These are phyloP conservation scores for Raddia distichophylla DNA, from an alignment of 176 grass and related monocot species.

Conservation along the genomic window DNA sequence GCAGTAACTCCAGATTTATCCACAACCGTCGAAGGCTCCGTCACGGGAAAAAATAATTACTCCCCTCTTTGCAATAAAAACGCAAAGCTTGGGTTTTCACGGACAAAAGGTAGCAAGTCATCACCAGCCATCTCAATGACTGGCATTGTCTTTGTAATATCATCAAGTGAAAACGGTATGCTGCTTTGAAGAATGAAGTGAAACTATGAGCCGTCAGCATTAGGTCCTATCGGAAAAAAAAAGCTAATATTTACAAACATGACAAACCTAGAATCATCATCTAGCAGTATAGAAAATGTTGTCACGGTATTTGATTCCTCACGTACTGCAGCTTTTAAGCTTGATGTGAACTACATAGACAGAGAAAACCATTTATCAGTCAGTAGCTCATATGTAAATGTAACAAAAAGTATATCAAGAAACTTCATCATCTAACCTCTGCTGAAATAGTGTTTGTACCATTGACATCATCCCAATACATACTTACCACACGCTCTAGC, in stretches of 20 bases:
- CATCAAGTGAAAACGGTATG: constrained; percentile 84
- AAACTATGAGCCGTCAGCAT: constrained; percentile 30
- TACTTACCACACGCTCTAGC: constrained; percentile 80
- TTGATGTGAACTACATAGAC: constrained; percentile 62
- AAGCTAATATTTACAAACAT: constrained; percentile 21
- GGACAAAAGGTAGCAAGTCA: constrained; percentile 69
- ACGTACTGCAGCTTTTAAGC: constrained; percentile 56
- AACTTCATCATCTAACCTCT: constrained; percentile 58
- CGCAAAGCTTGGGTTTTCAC: constrained; percentile 82
- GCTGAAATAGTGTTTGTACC: constrained; percentile 83
- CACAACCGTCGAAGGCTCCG: constrained; percentile 42
- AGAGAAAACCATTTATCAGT: constrained; percentile 6
- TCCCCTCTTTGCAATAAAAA: constrained; percentile 89
- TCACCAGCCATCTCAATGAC: constrained; percentile 67
- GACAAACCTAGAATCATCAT: constrained; percentile 82
- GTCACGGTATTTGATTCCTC: constrained; percentile 64
- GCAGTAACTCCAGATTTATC: constrained; percentile 51
- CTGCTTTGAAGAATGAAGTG: constrained; percentile 56
- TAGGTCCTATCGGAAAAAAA: constrained; percentile 6
- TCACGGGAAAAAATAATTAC: constrained; percentile 42
- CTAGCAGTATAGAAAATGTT: constrained; percentile 66
- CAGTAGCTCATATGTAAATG: constrained; percentile 22
- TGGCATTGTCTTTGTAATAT: constrained; percentile 78
- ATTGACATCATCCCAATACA: constrained; percentile 95
- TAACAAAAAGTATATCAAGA: constrained; percentile 26